Evolutionary conservation across 2,329 filamentous ascomycete species (phyloP), one percentile per base, ranked within the genome.

Genomic region (Bipolaris sorokiniana): DNA sequence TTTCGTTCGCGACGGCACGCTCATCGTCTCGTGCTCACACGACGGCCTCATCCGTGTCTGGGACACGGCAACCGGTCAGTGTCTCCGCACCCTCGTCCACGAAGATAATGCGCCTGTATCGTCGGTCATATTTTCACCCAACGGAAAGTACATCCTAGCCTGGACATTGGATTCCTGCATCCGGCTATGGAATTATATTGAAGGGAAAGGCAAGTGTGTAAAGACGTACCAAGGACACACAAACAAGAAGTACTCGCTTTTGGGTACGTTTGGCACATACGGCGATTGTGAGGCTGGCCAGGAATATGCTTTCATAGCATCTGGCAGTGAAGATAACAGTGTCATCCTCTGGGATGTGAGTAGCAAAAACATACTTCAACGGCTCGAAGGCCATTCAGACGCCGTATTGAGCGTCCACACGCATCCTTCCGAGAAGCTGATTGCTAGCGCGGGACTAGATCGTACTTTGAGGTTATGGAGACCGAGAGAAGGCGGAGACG

Each of bases 141-240:
- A 99, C 72, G 94, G 95, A 16, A 92, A 91, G 62, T 97, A 90
- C 73, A 89, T 99, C 52, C 84, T 98, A 2, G 94, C 95, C 11
- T 97, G 90, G 77, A 97, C 91, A 62, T 84, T 97, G 64, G 95
- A 99, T 79, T 90, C 88, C 59, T 94, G 90, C 72, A 85, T 99
- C 45, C 88, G 95, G 2, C 81, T 99, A 20, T 99, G 95, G 95
- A 91, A 97, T 76, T 99, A 98, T 73, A 90, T 96, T 7, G 87
- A 92, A 20, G 94, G 94, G 3, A 88, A 92, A 36, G 94, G 94
- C 7, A 87, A 88, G 26, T 95, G 95, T 66, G 89, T 97, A 70
- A 99, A 99, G 82, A 99, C 95, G 13, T 99, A 98, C 77, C 92
- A 97, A 74, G 95, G 95, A 0, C 95, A 98, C 71, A 79, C 81